These are phyloP conservation scores for Dinochytrium kinnereticum DNA, from an alignment of 371 early-diverging fungal genomes.

Conservation along the genomic window DNA sequence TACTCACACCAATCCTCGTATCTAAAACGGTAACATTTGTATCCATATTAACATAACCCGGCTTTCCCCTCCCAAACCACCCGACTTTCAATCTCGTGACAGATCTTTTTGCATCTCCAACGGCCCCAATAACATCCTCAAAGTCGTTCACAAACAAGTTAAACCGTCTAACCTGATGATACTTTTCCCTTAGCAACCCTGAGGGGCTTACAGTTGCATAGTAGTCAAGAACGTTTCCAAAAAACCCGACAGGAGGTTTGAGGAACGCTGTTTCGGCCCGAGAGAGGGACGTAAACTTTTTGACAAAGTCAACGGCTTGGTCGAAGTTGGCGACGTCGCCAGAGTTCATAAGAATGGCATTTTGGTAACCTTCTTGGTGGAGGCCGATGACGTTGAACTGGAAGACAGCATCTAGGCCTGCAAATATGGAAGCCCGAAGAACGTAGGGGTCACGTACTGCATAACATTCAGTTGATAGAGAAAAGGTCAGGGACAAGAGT, in stretches of 20 bases:
- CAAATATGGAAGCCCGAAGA: slow-evolving; percentile 11
- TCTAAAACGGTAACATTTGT: neutral
- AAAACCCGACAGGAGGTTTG: neutral
- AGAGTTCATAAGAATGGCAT: slow-evolving; percentile 6
- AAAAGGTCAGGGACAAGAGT: neutral
- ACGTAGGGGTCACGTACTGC: slow-evolving; percentile 9
- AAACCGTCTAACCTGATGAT: slow-evolving; percentile 3
- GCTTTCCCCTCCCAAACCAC: neutral
- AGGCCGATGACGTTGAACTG: slow-evolving; percentile 4
- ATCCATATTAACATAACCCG: neutral
- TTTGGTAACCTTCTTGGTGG: slow-evolving; percentile 15
- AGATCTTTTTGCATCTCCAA: slow-evolving; percentile 7
- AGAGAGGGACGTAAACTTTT: neutral
- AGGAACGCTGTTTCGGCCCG: neutral
- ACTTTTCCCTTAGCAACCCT: slow-evolving; percentile 16
- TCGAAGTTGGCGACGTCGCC: slow-evolving; percentile 12
- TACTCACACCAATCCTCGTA: slow-evolving; percentile 4
- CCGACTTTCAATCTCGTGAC: neutral
- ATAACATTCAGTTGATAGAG: no score
- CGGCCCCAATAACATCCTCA: neutral
- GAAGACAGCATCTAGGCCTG: slow-evolving; percentile 14
- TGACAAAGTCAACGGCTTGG: neutral
- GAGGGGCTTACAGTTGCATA: slow-evolving; percentile 6
- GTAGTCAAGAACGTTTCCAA: slow-evolving; percentile 13
- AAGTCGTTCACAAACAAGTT: slow-evolving; percentile 13